Conservation (phyloP, 2,329 filamentous ascomycete species). For the Claviceps pusilla region DNA sequence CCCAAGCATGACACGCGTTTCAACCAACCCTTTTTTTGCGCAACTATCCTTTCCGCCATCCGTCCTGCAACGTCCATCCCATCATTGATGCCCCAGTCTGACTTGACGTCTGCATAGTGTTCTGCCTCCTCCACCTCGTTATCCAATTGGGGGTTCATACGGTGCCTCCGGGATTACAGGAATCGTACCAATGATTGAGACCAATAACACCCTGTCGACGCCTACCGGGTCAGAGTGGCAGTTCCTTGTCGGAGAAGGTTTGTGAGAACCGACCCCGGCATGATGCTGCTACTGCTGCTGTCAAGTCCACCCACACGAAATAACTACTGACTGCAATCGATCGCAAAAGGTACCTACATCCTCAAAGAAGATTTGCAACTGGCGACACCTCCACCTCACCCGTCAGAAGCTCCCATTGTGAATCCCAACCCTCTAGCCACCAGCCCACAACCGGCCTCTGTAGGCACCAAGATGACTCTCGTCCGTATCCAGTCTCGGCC, state of each 20-base stretch:
- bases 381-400: conserved; percentile 87
- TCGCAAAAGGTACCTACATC: conserved; percentile 62
- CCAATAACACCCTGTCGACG: conserved; percentile 73
- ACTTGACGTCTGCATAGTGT: conserved; percentile 38
- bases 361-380: conserved; percentile 84
- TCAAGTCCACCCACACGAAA: background rate
- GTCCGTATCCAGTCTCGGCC: conserved; percentile 53
- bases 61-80: background rate
- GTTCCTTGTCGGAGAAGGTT: conserved; percentile 85
- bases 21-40: background rate
- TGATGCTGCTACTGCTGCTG: background rate
- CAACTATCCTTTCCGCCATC: background rate
- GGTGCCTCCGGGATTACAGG: conserved; percentile 54
- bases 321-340: conserved; percentile 5
- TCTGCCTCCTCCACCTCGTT: conserved; percentile 73
- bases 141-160: conserved; percentile 59
- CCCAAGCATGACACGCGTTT: background rate
- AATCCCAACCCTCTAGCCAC: conserved; percentile 89
- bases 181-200: conserved; percentile 69
- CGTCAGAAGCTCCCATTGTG: conserved; percentile 72
- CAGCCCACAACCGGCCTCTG: conserved; percentile 64
- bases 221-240: conserved; percentile 74
- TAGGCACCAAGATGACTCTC: conserved; percentile 72
- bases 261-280: conserved; percentile 1
- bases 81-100: background rate